A percentile compares a stretch with the other conserved stretches of the same genome.
These are phyloP conservation scores for Ceratocystis papillata DNA, from an alignment of 2,329 filamentous ascomycete genomes.

Conservation along the genomic window DNA sequence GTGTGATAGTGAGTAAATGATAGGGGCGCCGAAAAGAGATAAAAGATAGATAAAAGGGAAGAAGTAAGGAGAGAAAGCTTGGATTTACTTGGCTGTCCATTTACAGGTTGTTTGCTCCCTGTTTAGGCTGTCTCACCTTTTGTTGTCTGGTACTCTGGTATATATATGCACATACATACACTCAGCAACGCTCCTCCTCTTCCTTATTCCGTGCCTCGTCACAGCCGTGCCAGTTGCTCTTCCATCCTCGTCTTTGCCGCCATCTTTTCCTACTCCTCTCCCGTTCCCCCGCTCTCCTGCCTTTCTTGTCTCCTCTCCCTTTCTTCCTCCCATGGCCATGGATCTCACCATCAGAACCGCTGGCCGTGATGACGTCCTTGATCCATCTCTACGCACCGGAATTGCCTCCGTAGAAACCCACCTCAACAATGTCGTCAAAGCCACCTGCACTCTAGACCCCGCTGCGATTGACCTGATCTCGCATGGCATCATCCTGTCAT, in stretches of 20 bases:
- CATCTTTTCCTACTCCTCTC: too few species aligned
- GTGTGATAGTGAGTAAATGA: not conserved
- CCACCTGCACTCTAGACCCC: not conserved
- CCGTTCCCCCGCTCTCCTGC: not conserved
- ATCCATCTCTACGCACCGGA: slow-evolving; percentile 19
- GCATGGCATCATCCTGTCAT: slow-evolving; percentile 6
- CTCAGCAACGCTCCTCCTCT: too few species aligned
- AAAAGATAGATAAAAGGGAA: too few species aligned
- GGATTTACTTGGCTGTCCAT: not conserved
- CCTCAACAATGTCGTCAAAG: slow-evolving; percentile 13
- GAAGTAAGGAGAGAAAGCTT: not conserved
- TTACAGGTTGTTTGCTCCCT: not conserved
- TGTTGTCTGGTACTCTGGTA: not conserved
- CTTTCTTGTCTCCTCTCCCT: not conserved
- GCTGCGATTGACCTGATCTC: slow-evolving; percentile 7
- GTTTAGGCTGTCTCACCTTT: not conserved
- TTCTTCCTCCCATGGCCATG: not conserved
- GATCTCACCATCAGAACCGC: slow-evolving; percentile 13
- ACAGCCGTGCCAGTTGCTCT: too few species aligned
- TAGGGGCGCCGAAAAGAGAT: too few species aligned
- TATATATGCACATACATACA: too few species aligned
- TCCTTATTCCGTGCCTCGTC: too few species aligned
- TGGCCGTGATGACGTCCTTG: slow-evolving; percentile 14
- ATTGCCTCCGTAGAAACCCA: slow-evolving; percentile 19
- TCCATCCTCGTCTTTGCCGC: too few species aligned